A percentile compares a stretch with the other conserved stretches of the same genome.
phyloP scores from a whole-genome alignment of 768 basidiomycete genomes.

The Naganishia kalamii region DNA sequence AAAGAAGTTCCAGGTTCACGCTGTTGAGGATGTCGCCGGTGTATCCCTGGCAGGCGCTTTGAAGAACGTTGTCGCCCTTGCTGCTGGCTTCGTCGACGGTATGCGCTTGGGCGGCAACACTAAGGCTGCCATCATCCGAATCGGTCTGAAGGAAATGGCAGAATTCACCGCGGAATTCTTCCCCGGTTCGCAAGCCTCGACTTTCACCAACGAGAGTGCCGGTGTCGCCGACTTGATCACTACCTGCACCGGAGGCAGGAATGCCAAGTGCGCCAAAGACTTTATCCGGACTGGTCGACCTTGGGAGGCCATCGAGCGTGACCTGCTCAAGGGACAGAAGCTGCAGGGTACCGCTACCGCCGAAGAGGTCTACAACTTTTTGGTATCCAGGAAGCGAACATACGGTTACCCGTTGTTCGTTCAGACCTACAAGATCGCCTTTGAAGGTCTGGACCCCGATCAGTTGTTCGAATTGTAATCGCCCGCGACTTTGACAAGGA shows the following conservation, averaged over 20 bases:
- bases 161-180: constrained; percentile 50
- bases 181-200: constrained; percentile 42
- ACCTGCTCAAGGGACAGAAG: constrained; percentile 51
- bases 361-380: constrained; percentile 49
- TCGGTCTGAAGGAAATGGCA: constrained; percentile 51
- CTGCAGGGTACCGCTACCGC: constrained; percentile 50
- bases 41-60: constrained; percentile 51
- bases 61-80: constrained; percentile 52
- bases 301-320: constrained; percentile 49
- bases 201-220: constrained; percentile 41
- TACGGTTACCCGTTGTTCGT: constrained; percentile 45
- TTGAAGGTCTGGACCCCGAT: constrained; percentile 36
- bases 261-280: constrained; percentile 48
- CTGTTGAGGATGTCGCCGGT: constrained; percentile 50
- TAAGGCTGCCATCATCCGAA: constrained; percentile 51
- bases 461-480: constrained; percentile 29
- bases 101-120: constrained; percentile 49
- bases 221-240: constrained; percentile 53
- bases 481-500: not conserved
- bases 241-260: constrained; percentile 44
- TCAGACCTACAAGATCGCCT: constrained; percentile 44
- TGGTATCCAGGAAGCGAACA: constrained; percentile 45
- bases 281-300: constrained; percentile 49
- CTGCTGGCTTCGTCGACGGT: constrained; percentile 51
- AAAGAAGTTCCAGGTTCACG: constrained; percentile 47